These are phyloP conservation scores for Wallacemonas sp. DNA, from an alignment of 208 protist species.

Conservation along the genomic window DNA sequence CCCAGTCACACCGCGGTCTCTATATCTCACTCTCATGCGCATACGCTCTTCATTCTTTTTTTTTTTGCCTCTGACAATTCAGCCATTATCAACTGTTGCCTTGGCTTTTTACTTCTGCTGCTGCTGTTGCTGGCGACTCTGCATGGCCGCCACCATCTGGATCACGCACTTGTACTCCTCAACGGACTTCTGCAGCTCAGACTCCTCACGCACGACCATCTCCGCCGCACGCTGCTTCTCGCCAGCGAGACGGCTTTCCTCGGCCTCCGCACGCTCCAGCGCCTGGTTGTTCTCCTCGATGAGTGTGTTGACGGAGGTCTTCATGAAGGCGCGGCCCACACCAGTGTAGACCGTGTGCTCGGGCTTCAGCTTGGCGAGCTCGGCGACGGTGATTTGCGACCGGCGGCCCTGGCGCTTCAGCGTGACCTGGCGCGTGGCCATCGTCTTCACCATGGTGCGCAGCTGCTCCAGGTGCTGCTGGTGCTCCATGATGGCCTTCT, in stretches of 20 bases:
- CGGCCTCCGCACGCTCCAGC: conserved; percentile 74
- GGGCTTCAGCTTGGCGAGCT: conserved; percentile 67
- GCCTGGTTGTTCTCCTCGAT: conserved; percentile 69
- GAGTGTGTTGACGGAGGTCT: conserved; percentile 56
- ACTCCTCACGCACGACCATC: conserved; percentile 71
- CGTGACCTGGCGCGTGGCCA: conserved; percentile 78
- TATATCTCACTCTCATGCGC: too few relatives aligned
- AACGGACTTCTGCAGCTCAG: conserved; percentile 61
- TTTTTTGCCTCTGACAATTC: neutral
- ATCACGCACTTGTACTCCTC: conserved; percentile 61
- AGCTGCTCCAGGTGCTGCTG: conserved; percentile 84
- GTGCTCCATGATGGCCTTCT: conserved; percentile 80
- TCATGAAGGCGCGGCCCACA: conserved; percentile 82
- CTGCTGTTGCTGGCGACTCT: conserved; percentile 30
- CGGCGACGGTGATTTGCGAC: conserved; percentile 72
- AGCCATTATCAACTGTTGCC: neutral
- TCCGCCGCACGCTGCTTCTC: conserved; percentile 87
- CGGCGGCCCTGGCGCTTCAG: conserved; percentile 68
- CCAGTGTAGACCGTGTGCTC: conserved; percentile 80
- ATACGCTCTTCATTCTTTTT: neutral
- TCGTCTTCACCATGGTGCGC: conserved; percentile 73
- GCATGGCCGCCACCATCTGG: conserved; percentile 51
- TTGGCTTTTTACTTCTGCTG: conserved; percentile 10
- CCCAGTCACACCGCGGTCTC: too few relatives aligned
- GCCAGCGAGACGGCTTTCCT: conserved; percentile 64